These are phyloP conservation scores for Hymenoscyphus infarciens DNA, from an alignment of 2,329 filamentous ascomycete genomes.

Conservation along the genomic window DNA sequence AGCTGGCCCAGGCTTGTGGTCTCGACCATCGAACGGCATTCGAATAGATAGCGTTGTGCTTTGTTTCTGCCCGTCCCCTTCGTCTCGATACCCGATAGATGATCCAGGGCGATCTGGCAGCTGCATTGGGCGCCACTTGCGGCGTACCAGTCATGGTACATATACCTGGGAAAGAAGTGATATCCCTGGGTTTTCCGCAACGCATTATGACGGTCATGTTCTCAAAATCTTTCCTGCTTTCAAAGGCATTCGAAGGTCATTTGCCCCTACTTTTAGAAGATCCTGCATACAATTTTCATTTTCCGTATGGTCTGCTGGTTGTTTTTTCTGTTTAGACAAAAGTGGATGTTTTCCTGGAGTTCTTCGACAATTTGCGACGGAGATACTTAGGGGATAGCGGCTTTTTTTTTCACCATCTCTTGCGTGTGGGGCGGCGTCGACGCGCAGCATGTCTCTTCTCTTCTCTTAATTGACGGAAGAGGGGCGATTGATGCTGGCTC, in stretches of 20 bases:
- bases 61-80: constrained; percentile 34
- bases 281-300: constrained; percentile 26
- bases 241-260: constrained; percentile 27
- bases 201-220: constrained; percentile 37
- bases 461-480: constrained; percentile 18
- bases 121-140: constrained; percentile 33
- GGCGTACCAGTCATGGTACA: constrained; percentile 35
- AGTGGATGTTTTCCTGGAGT: constrained; percentile 28
- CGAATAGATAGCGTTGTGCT: constrained; percentile 39
- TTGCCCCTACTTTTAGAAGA: constrained; percentile 28
- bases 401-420: constrained; percentile 29
- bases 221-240: constrained; percentile 28
- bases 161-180: constrained; percentile 28
- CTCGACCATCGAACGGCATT: constrained; percentile 36
- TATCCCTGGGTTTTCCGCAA: constrained; percentile 29
- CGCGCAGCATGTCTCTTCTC: constrained; percentile 21
- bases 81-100: constrained; percentile 36
- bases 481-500: constrained; percentile 25
- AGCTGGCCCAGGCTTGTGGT: constrained; percentile 27
- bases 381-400: constrained; percentile 20
- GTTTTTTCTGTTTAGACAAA: constrained; percentile 29
- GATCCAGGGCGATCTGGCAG: constrained; percentile 34
- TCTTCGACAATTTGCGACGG: constrained; percentile 21
- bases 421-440: constrained; percentile 27
- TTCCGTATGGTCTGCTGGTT: constrained; percentile 20